Conservation (phyloP, 345 rosid species). For the Aegle marmelos region DNA sequence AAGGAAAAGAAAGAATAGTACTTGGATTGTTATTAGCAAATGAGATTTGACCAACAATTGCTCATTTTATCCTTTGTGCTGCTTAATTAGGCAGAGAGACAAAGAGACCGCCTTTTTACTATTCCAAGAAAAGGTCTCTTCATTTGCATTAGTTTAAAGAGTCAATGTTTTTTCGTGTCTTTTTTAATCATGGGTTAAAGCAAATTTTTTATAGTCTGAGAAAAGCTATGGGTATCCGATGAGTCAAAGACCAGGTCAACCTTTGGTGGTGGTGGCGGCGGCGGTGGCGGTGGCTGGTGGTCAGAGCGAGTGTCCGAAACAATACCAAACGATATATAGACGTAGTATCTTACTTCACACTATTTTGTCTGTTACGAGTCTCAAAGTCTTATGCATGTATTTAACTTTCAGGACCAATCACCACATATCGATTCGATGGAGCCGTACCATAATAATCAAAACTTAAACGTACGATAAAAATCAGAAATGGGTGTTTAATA, state of each 20-base stretch:
- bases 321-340: no score
- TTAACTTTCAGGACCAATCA: no score
- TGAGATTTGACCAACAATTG: conserved; percentile 36
- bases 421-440: no score
- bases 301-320: no score
- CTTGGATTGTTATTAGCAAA: conserved; percentile 11
- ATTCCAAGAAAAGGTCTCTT: conserved; percentile 32
- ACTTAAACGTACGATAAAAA: not conserved
- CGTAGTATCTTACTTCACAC: no score
- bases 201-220: not conserved
- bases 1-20: not conserved
- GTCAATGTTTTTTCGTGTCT: conserved; percentile 25
- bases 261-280: not conserved
- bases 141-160: not conserved
- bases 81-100: conserved; percentile 33
- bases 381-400: no score
- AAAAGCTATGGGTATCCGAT: conserved; percentile 34
- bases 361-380: no score
- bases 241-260: conserved; percentile 9
- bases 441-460: not conserved
- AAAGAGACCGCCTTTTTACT: conserved; percentile 39
- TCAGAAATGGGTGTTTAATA: no score
- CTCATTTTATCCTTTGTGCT: not conserved
- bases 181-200: not conserved
- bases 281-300: not conserved